Percentiles rank a stretch among this genome's conserved stretches.
Conservation (phyloP, 2,329 filamentous ascomycete genomes). For the Curvularia verruculosa region DNA sequence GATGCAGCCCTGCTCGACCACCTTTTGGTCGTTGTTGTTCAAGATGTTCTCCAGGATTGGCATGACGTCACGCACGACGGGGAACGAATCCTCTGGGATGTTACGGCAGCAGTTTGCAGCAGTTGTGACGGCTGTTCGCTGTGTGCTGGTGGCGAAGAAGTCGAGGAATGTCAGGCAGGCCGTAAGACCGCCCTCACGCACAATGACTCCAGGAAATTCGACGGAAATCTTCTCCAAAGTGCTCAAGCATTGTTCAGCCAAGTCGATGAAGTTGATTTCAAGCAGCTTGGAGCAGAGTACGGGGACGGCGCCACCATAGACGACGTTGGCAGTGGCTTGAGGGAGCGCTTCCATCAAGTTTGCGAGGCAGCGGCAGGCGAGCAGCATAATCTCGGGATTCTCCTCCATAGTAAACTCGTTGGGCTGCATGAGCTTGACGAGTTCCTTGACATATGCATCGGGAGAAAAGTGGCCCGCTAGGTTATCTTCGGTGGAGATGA, state of each 20-base stretch:
- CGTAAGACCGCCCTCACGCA: slow-evolving; percentile 91
- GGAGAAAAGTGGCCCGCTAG: slow-evolving; percentile 93
- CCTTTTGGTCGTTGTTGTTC: slow-evolving; percentile 89
- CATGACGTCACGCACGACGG: slow-evolving; percentile 93
- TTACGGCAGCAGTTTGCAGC: slow-evolving; percentile 98
- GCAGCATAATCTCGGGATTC: slow-evolving; percentile 95
- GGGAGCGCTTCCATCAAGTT: slow-evolving; percentile 98
- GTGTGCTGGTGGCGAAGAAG: slow-evolving; percentile 96
- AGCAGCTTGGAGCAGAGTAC: slow-evolving; percentile 93
- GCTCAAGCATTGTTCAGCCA: slow-evolving; percentile 95
- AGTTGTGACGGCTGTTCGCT: slow-evolving; percentile 94
- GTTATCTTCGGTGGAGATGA: slow-evolving; percentile 96
- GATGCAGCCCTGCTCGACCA: slow-evolving; percentile 94
- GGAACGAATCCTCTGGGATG: slow-evolving; percentile 91
- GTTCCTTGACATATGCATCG: slow-evolving; percentile 92
- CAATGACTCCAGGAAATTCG: slow-evolving; percentile 93
- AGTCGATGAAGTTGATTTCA: slow-evolving; percentile 95
- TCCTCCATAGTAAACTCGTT: slow-evolving; percentile 84
- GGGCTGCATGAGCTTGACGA: slow-evolving; percentile 89
- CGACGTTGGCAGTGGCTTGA: slow-evolving; percentile 89
- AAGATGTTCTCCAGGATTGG: slow-evolving; percentile 90
- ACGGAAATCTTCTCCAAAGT: slow-evolving; percentile 97
- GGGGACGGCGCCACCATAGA: slow-evolving; percentile 95
- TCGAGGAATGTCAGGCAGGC: slow-evolving; percentile 96
- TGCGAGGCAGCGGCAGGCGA: slow-evolving; percentile 92